These are phyloP conservation scores for Tolypocladium inflatum DNA, from an alignment of 2,329 filamentous ascomycete species.

Conservation along the genomic window DNA sequence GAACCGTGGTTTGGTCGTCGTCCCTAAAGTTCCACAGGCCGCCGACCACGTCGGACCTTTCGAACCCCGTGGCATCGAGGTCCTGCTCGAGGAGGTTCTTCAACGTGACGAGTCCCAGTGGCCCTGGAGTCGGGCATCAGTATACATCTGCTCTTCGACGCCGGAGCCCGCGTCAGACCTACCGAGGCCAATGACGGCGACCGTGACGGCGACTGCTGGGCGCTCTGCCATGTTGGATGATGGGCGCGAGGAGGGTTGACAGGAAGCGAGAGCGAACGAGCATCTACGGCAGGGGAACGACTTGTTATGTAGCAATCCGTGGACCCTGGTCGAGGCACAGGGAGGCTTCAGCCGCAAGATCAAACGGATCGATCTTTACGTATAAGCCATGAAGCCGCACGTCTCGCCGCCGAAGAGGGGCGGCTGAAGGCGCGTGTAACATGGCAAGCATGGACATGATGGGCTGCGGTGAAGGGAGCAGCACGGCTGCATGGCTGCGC, in stretches of 20 bases:
- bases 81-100: slow-evolving; percentile 33
- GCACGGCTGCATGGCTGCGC: too few species aligned
- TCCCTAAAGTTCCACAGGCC: slow-evolving; percentile 33
- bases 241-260: too few species aligned
- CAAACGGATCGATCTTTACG: too few species aligned
- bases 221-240: neutral
- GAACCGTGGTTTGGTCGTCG: slow-evolving; percentile 26
- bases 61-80: slow-evolving; percentile 32
- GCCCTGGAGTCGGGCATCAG: slow-evolving; percentile 10
- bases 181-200: slow-evolving; percentile 22
- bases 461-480: too few species aligned
- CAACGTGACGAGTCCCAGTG: slow-evolving; percentile 25
- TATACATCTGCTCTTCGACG: too few species aligned
- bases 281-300: too few species aligned
- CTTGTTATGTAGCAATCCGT: neutral
- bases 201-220: slow-evolving; percentile 14
- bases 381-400: neutral
- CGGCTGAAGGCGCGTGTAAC: neutral
- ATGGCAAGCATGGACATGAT: too few species aligned
- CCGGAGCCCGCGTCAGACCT: neutral
- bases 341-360: too few species aligned
- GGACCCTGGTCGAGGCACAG: neutral
- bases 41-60: slow-evolving; percentile 28
- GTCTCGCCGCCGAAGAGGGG: neutral
- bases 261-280: too few species aligned